These are phyloP conservation scores for Saturnispora serradocipensis DNA, from an alignment of 805 yeast species.

Conservation along the genomic window DNA sequence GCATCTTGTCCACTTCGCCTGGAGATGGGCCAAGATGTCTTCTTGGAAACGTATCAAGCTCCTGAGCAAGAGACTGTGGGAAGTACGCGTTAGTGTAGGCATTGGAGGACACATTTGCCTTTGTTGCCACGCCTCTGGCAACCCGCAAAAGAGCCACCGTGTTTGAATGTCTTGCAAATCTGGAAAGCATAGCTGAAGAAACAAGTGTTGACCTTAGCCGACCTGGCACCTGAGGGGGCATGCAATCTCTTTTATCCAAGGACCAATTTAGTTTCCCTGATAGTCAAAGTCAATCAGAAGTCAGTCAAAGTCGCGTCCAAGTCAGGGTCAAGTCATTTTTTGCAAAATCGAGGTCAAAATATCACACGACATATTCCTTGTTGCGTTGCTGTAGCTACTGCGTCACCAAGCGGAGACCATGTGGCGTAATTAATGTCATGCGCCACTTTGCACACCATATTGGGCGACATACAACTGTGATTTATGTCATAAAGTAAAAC, in stretches of 20 bases:
- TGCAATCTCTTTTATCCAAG: background rate
- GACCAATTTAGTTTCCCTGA: background rate
- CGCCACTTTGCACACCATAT: slow-evolving; percentile 1
- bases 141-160: background rate
- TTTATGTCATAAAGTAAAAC: slow-evolving; percentile 57
- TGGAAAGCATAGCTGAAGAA: slow-evolving; percentile 4
- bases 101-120: slow-evolving; percentile 48
- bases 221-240: background rate
- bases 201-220: background rate
- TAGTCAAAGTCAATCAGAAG: background rate
- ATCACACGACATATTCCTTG: slow-evolving; percentile 5
- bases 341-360: background rate
- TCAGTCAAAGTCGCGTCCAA: background rate
- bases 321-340: background rate
- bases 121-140: slow-evolving; percentile 13
- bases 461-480: background rate
- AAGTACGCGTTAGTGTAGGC: slow-evolving; percentile 40
- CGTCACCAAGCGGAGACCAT: slow-evolving; percentile 4
- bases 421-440: slow-evolving; percentile 1
- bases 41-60: slow-evolving; percentile 74
- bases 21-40: slow-evolving; percentile 86
- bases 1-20: slow-evolving; percentile 54
- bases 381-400: slow-evolving; percentile 4
- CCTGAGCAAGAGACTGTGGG: slow-evolving; percentile 26
- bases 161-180: slow-evolving; percentile 1